phyloP scores from a whole-genome alignment of 2,329 filamentous ascomycete genomes.

The Fusarium sp. region DNA sequence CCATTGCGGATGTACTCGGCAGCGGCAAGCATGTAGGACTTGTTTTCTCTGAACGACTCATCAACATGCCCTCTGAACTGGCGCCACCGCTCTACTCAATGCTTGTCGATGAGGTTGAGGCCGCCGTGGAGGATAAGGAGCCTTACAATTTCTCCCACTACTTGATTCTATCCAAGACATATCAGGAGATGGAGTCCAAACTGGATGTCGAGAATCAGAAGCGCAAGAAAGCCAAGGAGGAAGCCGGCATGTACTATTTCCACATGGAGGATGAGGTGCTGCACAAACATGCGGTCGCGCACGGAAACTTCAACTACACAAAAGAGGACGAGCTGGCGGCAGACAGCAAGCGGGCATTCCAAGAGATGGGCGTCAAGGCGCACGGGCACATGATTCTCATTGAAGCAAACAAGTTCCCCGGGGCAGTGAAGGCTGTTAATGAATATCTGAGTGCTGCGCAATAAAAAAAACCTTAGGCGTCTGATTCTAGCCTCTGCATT shows the following conservation, averaged over 20 bases:
- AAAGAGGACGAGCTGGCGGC: conserved; percentile 84
- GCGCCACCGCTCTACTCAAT: conserved; percentile 94
- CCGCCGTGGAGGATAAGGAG: conserved; percentile 88
- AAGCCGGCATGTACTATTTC: conserved; percentile 82
- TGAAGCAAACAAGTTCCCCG: conserved; percentile 80
- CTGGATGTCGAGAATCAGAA: conserved; percentile 72
- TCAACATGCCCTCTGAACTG: conserved; percentile 96
- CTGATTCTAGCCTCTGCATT: conserved; percentile 82
- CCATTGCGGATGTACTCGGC: conserved; percentile 67
- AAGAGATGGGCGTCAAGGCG: conserved; percentile 89
- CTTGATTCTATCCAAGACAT: conserved; percentile 90
- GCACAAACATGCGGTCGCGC: conserved; percentile 77
- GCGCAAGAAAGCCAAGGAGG: conserved; percentile 73
- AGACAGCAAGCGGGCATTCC: conserved; percentile 94
- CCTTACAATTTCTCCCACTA: conserved; percentile 95
- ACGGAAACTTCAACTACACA: conserved; percentile 79
- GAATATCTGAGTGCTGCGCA: conserved; percentile 74
- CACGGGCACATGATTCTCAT: conserved; percentile 88
- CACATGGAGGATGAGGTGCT: conserved; percentile 95
- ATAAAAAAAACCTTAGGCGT: conserved; percentile 48
- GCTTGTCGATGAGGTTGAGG: conserved; percentile 90
- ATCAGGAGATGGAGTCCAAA: conserved; percentile 85
- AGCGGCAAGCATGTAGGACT: conserved; percentile 76
- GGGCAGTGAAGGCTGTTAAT: conserved; percentile 78
- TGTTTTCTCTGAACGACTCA: conserved; percentile 89